Base-by-base conservation (phyloP, 331 rosid genomes). In the Quercus tomentella region DNA sequence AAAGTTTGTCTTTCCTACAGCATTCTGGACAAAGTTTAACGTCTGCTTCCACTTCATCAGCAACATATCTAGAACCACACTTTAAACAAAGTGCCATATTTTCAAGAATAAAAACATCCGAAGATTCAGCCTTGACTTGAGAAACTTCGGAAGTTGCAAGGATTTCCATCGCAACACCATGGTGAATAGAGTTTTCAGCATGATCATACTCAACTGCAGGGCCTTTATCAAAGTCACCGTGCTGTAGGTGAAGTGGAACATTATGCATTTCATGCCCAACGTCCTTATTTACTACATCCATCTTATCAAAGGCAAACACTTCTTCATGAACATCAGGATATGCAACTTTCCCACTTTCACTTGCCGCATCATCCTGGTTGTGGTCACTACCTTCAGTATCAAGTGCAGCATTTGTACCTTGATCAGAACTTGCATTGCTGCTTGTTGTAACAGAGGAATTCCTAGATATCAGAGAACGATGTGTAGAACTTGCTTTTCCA, bases 341-440 rank as follows among this genome's bases (percentile, higher is more conserved):
- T 75, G 86, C 81, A 62, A 67, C 77, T 78, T 84, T 87, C 80
- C 86, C 92, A 79, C 76, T 76, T 81, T 92, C 95, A 82, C 79
- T 83, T 30, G 85, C 83, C 76, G 58, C 79, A 70, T 92, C 91
- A 78, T 92, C 88, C 78, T 86, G 93, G 80, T 82, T 92, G 74
- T 80, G 97, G 73, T 88, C 92, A 82, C 83, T 85, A 76, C 88
- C 91, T 85, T 87, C 93, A 37, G 83, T 81, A 81, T 90, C 91
- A 72, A 49, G 90, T 66, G 81, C 92, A 60, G 79, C 81, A 86
- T 84, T 82, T 31, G 85, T 75, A 56, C 92, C 96, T 63, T 82
- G 91, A 79, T 93, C 93, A 35, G 94, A 88, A 85, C 92, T 89
- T 74, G 96, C 87, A 84, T 93, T 92, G 84, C 97, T 93, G 86